Percentiles rank a stretch among this genome's conserved stretches.
Evolutionary conservation across 2,329 filamentous ascomycete genomes (phyloP).

Genomic region (Keithomyces neogunnii): DNA sequence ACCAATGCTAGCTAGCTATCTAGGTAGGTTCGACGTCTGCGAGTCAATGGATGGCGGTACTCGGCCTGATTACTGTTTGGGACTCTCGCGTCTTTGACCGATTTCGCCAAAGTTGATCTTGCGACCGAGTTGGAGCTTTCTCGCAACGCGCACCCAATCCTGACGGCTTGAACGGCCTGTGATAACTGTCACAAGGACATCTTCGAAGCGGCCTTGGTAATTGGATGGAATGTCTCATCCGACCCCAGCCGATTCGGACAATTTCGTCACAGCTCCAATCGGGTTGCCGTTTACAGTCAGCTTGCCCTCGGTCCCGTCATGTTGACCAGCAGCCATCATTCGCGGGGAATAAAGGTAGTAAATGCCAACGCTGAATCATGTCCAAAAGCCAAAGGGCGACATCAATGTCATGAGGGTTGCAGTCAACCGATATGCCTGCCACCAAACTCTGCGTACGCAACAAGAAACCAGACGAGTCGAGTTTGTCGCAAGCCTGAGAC

Average conservation of each 20-base stretch:
- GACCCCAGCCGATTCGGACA: constrained; percentile 40
- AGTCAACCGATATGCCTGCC: constrained; percentile 65
- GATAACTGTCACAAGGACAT: constrained; percentile 52
- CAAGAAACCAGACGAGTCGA: constrained; percentile 61
- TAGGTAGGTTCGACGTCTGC: too few relatives aligned
- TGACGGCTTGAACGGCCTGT: constrained; percentile 50
- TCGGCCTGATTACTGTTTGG: constrained; percentile 12
- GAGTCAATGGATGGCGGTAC: too few relatives aligned
- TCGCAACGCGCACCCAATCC: constrained; percentile 53
- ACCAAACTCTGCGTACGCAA: constrained; percentile 55
- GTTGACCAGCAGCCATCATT: constrained; percentile 64
- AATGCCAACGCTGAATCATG: constrained; percentile 36
- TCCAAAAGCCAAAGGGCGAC: constrained; percentile 25
- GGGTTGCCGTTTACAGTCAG: constrained; percentile 53
- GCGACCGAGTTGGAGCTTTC: constrained; percentile 46
- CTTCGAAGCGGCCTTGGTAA: constrained; percentile 56
- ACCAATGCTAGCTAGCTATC: too few relatives aligned
- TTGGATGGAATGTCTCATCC: constrained; percentile 51
- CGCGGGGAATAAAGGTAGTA: constrained; percentile 56
- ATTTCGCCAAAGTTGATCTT: constrained; percentile 51
- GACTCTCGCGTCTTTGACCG: constrained; percentile 15
- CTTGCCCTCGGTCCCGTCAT: constrained; percentile 60
- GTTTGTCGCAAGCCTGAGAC: constrained; percentile 60
- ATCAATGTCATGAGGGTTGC: constrained; percentile 59
- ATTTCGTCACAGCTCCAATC: constrained; percentile 43